A percentile compares a stretch with the other conserved stretches of the same genome.
These are phyloP conservation scores for Acer saccharum DNA, from an alignment of 345 rosid species.

Conservation along the genomic window DNA sequence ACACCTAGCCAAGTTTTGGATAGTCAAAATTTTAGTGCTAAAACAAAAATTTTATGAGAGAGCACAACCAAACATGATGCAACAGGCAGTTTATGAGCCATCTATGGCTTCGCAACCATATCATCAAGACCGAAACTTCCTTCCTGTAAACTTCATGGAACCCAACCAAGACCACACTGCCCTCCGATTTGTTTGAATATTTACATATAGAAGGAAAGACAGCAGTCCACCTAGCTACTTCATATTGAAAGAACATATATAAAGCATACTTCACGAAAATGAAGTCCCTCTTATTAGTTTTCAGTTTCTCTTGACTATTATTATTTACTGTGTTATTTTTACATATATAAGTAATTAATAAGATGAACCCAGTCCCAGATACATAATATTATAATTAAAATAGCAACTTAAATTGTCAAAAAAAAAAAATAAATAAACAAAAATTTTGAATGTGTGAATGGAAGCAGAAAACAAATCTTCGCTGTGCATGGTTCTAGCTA, in stretches of 20 bases:
- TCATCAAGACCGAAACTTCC: conserved; percentile 46
- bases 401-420: background rate
- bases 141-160: conserved; percentile 63
- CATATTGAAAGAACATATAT: background rate
- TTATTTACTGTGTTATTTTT: background rate
- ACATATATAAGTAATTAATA: too few species aligned
- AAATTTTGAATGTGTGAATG: too few species aligned
- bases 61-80: conserved; percentile 40
- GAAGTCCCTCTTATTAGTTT: background rate
- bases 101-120: conserved; percentile 44
- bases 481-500: too few species aligned
- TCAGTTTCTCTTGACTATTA: background rate
- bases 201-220: background rate
- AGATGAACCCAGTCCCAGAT: background rate
- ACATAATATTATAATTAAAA: too few species aligned
- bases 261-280: background rate
- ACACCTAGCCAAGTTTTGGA: too few species aligned
- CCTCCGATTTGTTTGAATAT: conserved; percentile 63
- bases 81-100: conserved; percentile 45
- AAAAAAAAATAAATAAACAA: too few species aligned
- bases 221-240: too few species aligned
- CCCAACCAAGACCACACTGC: conserved; percentile 56
- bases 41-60: too few species aligned
- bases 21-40: too few species aligned
- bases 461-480: too few species aligned